phyloP scores from a whole-genome alignment of 2,329 filamentous ascomycete species.

The Nannizzia gypsea region DNA sequence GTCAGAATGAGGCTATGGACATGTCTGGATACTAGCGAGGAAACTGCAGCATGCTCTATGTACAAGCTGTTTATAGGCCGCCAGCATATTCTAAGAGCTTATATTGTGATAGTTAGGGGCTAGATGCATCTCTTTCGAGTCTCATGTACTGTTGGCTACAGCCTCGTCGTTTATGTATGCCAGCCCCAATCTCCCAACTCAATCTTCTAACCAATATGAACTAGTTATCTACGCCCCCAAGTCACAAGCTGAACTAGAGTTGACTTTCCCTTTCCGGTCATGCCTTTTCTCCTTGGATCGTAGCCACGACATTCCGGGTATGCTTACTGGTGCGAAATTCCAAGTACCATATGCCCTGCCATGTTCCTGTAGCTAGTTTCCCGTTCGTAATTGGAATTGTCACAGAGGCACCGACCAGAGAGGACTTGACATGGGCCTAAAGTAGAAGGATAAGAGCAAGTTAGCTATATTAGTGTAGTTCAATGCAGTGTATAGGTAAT shows the following conservation, averaged over 20 bases:
- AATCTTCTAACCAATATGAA: no score
- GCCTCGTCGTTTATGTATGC: not conserved
- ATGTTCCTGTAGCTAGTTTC: constrained; percentile 54
- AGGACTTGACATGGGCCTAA: constrained; percentile 83
- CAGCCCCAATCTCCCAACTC: not conserved
- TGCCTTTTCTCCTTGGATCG: constrained; percentile 77
- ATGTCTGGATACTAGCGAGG: no score
- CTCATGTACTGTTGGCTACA: not conserved
- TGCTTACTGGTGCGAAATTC: constrained; percentile 75
- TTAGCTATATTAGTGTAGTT: not conserved
- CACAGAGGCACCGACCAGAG: constrained; percentile 76
- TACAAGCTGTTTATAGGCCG: not conserved
- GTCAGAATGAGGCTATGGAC: no score
- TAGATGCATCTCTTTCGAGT: not conserved
- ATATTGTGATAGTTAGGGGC: not conserved
- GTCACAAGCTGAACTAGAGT: not conserved
- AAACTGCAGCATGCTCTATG: not conserved
- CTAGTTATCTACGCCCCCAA: no score
- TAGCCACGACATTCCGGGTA: constrained; percentile 72
- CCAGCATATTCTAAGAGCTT: not conserved
- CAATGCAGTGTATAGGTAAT: not conserved
- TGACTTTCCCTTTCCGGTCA: not conserved
- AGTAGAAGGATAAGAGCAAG: not conserved
- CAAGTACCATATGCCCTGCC: constrained; percentile 75
- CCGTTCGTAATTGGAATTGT: constrained; percentile 86